These are phyloP conservation scores for Neurospora crassa DNA, from an alignment of 2,329 filamentous ascomycete genomes.

Conservation along the genomic window DNA sequence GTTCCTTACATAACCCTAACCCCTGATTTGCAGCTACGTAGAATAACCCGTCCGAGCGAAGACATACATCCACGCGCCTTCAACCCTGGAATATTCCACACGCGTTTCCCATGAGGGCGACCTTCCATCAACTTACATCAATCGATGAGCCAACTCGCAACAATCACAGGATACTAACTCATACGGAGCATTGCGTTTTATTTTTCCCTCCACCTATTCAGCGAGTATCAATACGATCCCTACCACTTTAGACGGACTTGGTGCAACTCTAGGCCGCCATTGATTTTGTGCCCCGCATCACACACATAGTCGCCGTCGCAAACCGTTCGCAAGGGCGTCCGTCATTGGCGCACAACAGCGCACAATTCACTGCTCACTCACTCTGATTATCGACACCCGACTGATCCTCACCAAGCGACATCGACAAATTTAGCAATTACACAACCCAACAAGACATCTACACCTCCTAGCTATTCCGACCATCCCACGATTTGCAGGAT, in stretches of 20 bases:
- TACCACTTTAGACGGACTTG: neutral
- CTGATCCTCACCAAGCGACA: neutral
- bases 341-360: neutral
- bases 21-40: neutral
- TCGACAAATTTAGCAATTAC: neutral
- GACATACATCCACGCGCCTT: neutral
- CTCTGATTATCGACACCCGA: too few species aligned
- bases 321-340: neutral
- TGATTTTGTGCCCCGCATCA: neutral
- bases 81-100: neutral
- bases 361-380: neutral
- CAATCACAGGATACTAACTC: neutral
- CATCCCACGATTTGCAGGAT: neutral
- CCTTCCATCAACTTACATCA: neutral
- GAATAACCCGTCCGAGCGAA: neutral
- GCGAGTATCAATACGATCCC: neutral
- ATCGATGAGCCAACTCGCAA: neutral
- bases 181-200: neutral
- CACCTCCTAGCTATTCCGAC: neutral
- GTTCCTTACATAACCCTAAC: neutral
- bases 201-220: neutral
- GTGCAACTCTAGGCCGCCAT: neutral
- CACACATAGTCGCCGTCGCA: neutral
- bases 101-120: neutral
- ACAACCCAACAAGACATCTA: neutral